Conservation (phyloP, 2,329 filamentous ascomycete species). For the Arthroderma sp. region DNA sequence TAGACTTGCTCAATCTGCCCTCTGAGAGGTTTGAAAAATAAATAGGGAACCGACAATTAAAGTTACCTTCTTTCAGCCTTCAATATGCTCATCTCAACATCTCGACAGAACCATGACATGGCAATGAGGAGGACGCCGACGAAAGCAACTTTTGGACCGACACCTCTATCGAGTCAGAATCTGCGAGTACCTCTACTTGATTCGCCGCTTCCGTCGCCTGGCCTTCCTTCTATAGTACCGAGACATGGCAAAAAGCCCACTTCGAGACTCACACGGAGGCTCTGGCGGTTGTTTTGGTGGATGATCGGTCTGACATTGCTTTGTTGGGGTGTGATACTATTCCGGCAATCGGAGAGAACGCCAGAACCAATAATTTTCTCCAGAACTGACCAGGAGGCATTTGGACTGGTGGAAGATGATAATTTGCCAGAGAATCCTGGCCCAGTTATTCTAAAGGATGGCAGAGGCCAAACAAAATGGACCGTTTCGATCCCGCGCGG, state of each 20-base stretch:
- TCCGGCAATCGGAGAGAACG: background rate
- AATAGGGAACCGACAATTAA: no score
- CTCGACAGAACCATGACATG: slow-evolving; percentile 18
- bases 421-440: slow-evolving; percentile 58
- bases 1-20: no score
- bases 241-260: slow-evolving; percentile 50
- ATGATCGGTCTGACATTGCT: slow-evolving; percentile 27
- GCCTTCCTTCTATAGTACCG: slow-evolving; percentile 54
- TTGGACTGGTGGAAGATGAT: slow-evolving; percentile 40
- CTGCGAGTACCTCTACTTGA: slow-evolving; percentile 50
- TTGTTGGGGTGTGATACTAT: background rate
- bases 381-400: slow-evolving; percentile 18
- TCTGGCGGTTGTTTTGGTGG: slow-evolving; percentile 45
- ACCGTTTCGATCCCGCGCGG: slow-evolving; percentile 64
- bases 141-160: slow-evolving; percentile 8
- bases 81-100: slow-evolving; percentile 23
- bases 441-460: slow-evolving; percentile 56
- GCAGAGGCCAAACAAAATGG: slow-evolving; percentile 55
- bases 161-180: slow-evolving; percentile 39
- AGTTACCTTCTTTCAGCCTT: no score
- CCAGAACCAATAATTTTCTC: background rate
- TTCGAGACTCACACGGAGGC: slow-evolving; percentile 44
- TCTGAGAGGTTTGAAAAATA: no score
- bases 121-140: slow-evolving; percentile 14
- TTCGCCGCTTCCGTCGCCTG: slow-evolving; percentile 57